A percentile compares a stretch with the other conserved stretches of the same genome.
Conservation (phyloP, 257 asterid species). For the Solanum arcanum region DNA sequence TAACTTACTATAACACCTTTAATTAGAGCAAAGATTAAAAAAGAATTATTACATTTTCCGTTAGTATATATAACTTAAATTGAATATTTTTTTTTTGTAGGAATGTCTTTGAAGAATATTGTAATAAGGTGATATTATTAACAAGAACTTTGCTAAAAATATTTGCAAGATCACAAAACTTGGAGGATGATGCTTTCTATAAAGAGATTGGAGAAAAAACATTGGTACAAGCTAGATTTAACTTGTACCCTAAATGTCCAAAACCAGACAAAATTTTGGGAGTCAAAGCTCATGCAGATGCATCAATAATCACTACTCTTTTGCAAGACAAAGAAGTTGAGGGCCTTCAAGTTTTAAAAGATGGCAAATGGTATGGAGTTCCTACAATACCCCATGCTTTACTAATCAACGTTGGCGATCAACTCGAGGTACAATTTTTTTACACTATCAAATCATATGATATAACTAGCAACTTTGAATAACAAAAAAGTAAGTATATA, state of each 20-base stretch:
- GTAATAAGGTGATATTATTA: neutral
- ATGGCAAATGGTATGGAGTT: neutral
- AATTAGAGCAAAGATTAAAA: no score
- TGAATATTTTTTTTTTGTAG: neutral
- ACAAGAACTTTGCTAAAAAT: neutral
- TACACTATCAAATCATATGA: neutral
- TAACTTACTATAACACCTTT: neutral
- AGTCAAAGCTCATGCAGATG: neutral
- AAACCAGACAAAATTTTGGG: neutral
- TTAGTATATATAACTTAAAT: no score
- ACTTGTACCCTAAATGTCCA: neutral
- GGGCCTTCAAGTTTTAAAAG: neutral
- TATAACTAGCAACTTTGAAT: neutral
- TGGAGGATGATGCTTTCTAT: neutral
- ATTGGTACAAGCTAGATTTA: neutral
- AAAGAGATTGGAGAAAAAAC: neutral
- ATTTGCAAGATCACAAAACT: neutral
- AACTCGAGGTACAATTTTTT: neutral
- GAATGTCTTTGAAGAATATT: neutral
- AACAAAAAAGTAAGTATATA: no score
- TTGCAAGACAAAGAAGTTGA: neutral
- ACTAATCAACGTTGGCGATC: neutral
- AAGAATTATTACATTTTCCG: neutral
- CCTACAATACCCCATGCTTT: neutral
- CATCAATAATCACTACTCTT: neutral